Base-by-base conservation (phyloP, 192 early-diverging fungal genomes). In the Globomyces pollinis-pini region DNA sequence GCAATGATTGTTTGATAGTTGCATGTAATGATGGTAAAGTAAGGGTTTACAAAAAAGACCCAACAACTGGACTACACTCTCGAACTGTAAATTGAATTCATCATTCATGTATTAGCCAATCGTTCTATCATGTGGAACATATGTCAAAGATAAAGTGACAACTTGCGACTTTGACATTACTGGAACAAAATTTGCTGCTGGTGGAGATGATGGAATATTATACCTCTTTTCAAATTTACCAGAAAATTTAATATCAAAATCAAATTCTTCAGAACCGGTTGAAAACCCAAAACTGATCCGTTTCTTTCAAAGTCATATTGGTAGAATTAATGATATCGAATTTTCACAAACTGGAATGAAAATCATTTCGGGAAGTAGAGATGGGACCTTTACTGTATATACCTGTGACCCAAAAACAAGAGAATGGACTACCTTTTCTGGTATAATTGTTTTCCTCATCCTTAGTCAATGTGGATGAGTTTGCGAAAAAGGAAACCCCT, bases 361-460 rank as follows among this genome's bases (percentile, higher is more conserved):
- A 63, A 62, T 95, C 0, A 53, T 88, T 15, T 83, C 86, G 23
- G 90, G 88, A 5, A 86, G 81, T 9, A 73, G 75, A 12, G 91
- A 95, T 62, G 91, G 92, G 11, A 88, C 84, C 7, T 84, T 81
- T 1, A 81, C 76, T 47, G 77, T 92, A 2, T 93, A 87, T 86
- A 72, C 44, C 5, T 6, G 28, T 26, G 28, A 20, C 28, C 7
- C 15, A 3, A 47, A 47, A 47, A 26, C 28, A 68, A 20, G 84
- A 77, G 43, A 64, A 77, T 39, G 67, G 66, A 28, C 58, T 56
- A 1, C n/a, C n/a, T n/a, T n/a, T n/a, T n/a, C n/a, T n/a, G n/a
- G n/a, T n/a, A n/a, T n/a, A n/a, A n/a, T n/a, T n/a, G n/a, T n/a
- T n/a, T n/a, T n/a, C n/a, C n/a, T n/a, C n/a, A n/a, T n/a, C n/a